Evolutionary conservation across 176 grass and related monocot species (phyloP).

Genomic region (Aegilops tauschii): DNA sequence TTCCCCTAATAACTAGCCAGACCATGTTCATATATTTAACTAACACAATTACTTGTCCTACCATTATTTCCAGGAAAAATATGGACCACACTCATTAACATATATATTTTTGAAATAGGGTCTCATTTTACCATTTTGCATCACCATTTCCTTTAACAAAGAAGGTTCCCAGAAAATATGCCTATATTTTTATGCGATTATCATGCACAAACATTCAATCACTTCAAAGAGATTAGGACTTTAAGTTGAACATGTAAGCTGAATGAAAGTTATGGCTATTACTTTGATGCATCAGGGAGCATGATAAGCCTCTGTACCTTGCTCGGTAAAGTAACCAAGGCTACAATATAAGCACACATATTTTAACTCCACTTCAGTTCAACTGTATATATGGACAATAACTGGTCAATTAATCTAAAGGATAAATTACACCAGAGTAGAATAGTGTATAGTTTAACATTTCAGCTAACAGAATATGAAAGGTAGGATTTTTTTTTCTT

Average conservation of each 20-base stretch:
- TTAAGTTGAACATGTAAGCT: background rate
- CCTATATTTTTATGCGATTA: background rate
- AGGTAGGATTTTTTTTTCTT: background rate
- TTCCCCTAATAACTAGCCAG: background rate
- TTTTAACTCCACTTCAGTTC: background rate
- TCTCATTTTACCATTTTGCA: background rate
- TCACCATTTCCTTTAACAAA: constrained; percentile 8
- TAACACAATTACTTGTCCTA: constrained; percentile 9
- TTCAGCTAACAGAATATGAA: background rate
- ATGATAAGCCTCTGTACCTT: background rate
- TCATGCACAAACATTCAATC: constrained; percentile 10
- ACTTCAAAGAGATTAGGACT: background rate
- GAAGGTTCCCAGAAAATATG: background rate
- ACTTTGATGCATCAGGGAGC: background rate
- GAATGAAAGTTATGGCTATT: background rate
- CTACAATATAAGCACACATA: background rate
- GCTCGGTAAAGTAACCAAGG: background rate
- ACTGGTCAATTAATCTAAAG: background rate
- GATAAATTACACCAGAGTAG: constrained; percentile 8
- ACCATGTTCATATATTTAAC: background rate
- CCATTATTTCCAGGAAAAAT: background rate
- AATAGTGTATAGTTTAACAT: background rate
- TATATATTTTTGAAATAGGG: background rate
- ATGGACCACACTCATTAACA: background rate
- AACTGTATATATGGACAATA: background rate